Conservation (phyloP, 1,139 yeast species). For the Yamadazyma atlantica region DNA sequence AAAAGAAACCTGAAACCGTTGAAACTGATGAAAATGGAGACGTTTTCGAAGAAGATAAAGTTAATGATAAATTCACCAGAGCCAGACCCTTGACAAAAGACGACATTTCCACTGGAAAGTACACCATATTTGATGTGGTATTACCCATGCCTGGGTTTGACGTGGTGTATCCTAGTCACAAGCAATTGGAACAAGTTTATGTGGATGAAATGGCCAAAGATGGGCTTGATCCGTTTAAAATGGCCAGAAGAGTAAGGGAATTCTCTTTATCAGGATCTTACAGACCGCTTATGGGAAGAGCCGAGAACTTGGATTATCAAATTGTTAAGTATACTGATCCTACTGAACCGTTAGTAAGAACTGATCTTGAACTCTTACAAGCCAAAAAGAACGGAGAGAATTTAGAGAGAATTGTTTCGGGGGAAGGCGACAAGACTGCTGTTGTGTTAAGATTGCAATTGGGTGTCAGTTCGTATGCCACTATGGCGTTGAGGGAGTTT, state of each 20-base stretch:
- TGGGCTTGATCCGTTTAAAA: conserved; percentile 77
- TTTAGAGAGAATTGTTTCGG: conserved; percentile 25
- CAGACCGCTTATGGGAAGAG: conserved; percentile 71
- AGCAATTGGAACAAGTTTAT: conserved; percentile 60
- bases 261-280: conserved; percentile 92
- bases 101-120: conserved; percentile 61
- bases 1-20: conserved; percentile 19
- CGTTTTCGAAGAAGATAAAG: conserved; percentile 64
- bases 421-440: conserved; percentile 52
- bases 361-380: conserved; percentile 72
- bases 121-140: conserved; percentile 77
- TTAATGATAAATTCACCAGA: conserved; percentile 50
- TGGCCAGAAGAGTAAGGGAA: conserved; percentile 83
- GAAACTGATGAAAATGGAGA: conserved; percentile 45
- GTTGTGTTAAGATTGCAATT: conserved; percentile 75
- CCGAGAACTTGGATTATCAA: conserved; percentile 62
- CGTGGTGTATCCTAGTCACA: conserved; percentile 74
- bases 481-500: conserved; percentile 93
- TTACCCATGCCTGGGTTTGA: conserved; percentile 96
- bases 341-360: conserved; percentile 69
- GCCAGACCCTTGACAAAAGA: conserved; percentile 74
- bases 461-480: conserved; percentile 90
- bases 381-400: conserved; percentile 34
- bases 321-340: conserved; percentile 61
- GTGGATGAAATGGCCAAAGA: conserved; percentile 75